Evolutionary conservation across 1,284 basidiomycete species (phyloP), one percentile per base, ranked within the genome.

Genomic region (Sanghuangporus baumii): DNA sequence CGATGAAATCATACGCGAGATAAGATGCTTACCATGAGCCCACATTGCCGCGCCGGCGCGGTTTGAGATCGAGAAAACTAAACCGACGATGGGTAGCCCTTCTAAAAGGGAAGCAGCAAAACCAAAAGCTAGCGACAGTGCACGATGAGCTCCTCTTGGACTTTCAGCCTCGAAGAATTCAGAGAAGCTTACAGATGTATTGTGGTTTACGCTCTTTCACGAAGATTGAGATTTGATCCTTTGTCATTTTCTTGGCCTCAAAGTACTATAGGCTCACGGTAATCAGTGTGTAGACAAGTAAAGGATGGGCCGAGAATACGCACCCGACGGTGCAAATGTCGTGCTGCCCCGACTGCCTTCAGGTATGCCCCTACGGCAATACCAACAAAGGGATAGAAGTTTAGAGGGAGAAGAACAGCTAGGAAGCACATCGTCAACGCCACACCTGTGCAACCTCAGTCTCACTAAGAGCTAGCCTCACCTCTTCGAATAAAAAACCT

Each of bases 1-100:
- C 11, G 14, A 46, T 14, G 43, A 37, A 14, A 26, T 34, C 20
- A 4, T 36, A 58, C 41, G 57, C 3, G 6, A 60, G 16, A 3
- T 3, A 16, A 51, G 40, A 37, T 16, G 75, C 81, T 23, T 68
- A 90, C 89, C 91, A 68, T 89, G 84, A 6, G 89, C 89, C 91
- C 92, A 94, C 93, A 96, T 95, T 1, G 91, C 92, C 1, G 91
- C 91, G 2, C 93, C 93, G 34, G 95, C 83, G 11, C 91, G 80
- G 71, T 95, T 95, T 0, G 92, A 93, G 36, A 96, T 79, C 0
- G 87, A 88, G 71, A 95, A 93, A 7, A 88, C 74, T 2, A 94
- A 75, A 0, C 93, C 93, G 16, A 93, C 70, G 62, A 95, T 81
- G 0, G 93, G 93, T 0, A 94, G 73, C 3, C 82, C 81, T 74